Evolutionary conservation across 805 yeast genomes (phyloP).

Genomic region (Starmerella vitae): DNA sequence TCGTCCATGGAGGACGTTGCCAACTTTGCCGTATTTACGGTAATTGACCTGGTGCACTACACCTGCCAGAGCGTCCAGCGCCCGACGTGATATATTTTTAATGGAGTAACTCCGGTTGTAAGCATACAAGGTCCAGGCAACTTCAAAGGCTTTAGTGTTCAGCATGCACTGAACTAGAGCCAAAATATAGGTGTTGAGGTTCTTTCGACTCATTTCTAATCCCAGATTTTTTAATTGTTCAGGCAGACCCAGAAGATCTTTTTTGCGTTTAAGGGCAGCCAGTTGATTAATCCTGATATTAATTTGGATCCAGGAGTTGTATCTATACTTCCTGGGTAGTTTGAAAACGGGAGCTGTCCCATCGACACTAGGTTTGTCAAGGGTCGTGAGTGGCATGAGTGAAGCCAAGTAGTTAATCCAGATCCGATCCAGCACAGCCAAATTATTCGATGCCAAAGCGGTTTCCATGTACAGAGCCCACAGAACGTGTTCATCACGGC

Average conservation of each 20-base stretch:
- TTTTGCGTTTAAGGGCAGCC: neutral
- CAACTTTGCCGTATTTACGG: conserved; percentile 4
- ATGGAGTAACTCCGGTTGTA: too few relatives aligned
- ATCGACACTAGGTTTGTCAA: conserved; percentile 1
- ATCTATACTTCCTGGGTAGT: conserved; percentile 14
- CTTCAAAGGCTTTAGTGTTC: conserved; percentile 1
- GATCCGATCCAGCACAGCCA: conserved; percentile 1
- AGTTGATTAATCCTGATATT: conserved; percentile 9
- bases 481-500: conserved; percentile 4
- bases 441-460: conserved; percentile 2
- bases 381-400: conserved; percentile 5
- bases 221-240: conserved; percentile 5
- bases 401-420: conserved; percentile 14
- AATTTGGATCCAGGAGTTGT: conserved; percentile 6
- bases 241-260: conserved; percentile 9
- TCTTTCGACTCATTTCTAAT: conserved; percentile 2
- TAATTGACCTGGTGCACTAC: neutral
- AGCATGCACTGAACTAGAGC: conserved; percentile 2
- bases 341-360: conserved; percentile 4
- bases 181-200: conserved; percentile 4
- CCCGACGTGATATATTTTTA: neutral
- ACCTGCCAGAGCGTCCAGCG: neutral
- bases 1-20: neutral
- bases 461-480: conserved; percentile 17
- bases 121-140: neutral